Evolutionary conservation across 352 stramenopile genomes (phyloP).

Genomic region (Pythium oligandrum): DNA sequence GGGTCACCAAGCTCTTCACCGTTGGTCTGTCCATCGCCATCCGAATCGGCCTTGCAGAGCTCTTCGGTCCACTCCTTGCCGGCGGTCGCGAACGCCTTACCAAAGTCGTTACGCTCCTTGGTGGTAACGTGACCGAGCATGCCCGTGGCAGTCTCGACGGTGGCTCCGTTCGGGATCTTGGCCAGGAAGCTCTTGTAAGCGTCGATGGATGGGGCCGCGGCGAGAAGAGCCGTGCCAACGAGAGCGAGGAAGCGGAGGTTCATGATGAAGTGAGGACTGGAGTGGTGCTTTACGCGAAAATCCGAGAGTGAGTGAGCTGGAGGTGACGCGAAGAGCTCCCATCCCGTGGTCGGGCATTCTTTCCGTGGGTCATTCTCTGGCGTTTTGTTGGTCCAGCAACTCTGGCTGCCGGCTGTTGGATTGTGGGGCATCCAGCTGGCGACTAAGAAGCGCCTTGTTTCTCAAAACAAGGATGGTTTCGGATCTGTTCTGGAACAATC

Average conservation of each 20-base stretch:
- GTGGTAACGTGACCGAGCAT: constrained; percentile 16
- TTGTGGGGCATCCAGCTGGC: too few relatives aligned
- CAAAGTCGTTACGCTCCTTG: constrained; percentile 25
- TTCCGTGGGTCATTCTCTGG: too few relatives aligned
- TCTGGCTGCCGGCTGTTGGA: too few relatives aligned
- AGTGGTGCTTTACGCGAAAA: too few relatives aligned
- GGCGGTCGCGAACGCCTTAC: constrained; percentile 21
- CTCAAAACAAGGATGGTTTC: too few relatives aligned
- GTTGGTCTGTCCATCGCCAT: constrained; percentile 52
- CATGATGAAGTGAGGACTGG: neutral
- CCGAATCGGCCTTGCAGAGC: constrained; percentile 41
- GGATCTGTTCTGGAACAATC: too few relatives aligned
- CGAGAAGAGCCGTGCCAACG: constrained; percentile 1
- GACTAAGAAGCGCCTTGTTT: too few relatives aligned
- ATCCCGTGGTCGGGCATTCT: too few relatives aligned
- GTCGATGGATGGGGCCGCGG: constrained; percentile 5
- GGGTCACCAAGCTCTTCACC: constrained; percentile 58
- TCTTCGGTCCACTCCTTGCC: constrained; percentile 22
- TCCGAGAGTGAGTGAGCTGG: too few relatives aligned
- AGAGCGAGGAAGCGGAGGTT: neutral
- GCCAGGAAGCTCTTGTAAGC: constrained; percentile 1
- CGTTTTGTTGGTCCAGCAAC: too few relatives aligned
- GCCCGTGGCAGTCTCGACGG: constrained; percentile 11
- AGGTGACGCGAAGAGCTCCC: too few relatives aligned
- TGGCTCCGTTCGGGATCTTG: constrained; percentile 21